These are phyloP conservation scores for Pelargonium fulgidum DNA, from an alignment of 441 rosid genomes.

Conservation along the genomic window DNA sequence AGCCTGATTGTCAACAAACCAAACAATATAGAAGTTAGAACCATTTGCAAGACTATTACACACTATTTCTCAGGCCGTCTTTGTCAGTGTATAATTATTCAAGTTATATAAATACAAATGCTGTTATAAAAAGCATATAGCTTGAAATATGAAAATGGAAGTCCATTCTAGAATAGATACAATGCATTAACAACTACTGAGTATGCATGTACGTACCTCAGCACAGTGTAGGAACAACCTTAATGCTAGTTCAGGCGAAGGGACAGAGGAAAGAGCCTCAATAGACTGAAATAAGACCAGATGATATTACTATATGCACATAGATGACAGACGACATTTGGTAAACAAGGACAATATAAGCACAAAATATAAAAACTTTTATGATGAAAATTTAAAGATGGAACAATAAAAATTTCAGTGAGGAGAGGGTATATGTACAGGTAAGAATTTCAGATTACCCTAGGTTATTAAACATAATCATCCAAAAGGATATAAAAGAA, in stretches of 20 bases:
- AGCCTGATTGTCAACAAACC: conserved; percentile 49
- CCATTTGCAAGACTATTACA: not conserved
- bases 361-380: not conserved
- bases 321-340: not conserved
- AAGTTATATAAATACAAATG: not conserved
- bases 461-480: not conserved
- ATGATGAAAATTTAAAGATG: not conserved
- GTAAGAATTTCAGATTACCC: not conserved
- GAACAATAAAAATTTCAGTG: not conserved
- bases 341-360: not conserved
- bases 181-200: not conserved
- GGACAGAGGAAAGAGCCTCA: conserved; percentile 66
- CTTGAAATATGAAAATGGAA: not conserved
- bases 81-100: not conserved
- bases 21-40: conserved; percentile 8
- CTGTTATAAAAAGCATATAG: not conserved
- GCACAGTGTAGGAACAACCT: conserved; percentile 87
- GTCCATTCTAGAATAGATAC: not conserved
- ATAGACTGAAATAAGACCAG: conserved; percentile 48
- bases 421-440: not conserved
- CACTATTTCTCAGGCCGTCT: not conserved
- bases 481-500: not conserved
- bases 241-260: conserved; percentile 83
- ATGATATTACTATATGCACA: conserved; percentile 7
- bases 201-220: conserved; percentile 49